These are phyloP conservation scores for Sporothrix luriei DNA, from an alignment of 2,329 filamentous ascomycete genomes.

Conservation along the genomic window DNA sequence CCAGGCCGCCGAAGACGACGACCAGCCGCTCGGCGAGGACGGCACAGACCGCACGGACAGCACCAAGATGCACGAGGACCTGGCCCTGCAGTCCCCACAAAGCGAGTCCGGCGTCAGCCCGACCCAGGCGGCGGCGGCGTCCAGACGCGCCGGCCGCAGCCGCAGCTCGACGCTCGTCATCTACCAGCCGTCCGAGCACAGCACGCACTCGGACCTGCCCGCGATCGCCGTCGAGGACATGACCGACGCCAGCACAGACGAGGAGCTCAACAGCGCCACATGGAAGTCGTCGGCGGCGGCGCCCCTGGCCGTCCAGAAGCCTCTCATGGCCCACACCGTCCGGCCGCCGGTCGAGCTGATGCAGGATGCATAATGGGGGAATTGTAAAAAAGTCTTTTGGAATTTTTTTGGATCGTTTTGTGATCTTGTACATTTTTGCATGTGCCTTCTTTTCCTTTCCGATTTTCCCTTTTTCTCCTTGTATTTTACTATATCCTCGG, in stretches of 20 bases:
- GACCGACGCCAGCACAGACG: slow-evolving; percentile 60
- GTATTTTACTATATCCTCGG: slow-evolving; percentile 20
- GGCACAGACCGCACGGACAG: too few species aligned
- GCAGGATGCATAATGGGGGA: slow-evolving; percentile 45
- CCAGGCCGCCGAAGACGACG: slow-evolving; percentile 36
- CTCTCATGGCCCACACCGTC: slow-evolving; percentile 62
- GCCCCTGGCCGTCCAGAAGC: slow-evolving; percentile 38
- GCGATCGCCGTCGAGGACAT: slow-evolving; percentile 69
- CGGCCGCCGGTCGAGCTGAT: slow-evolving; percentile 69
- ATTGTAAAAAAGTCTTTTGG: background rate
- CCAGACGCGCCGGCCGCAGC: slow-evolving; percentile 50
- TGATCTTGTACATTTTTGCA: slow-evolving; percentile 18
- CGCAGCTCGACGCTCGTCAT: slow-evolving; percentile 65
- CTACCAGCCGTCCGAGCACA: slow-evolving; percentile 63
- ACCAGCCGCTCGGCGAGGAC: slow-evolving; percentile 37
- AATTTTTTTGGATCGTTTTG: background rate
- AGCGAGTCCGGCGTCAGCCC: slow-evolving; percentile 42
- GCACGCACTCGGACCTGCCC: slow-evolving; percentile 59
- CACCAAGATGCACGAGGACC: slow-evolving; percentile 33
- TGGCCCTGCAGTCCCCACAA: slow-evolving; percentile 43
- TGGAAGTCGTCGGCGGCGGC: slow-evolving; percentile 15
- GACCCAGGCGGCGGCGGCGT: background rate
- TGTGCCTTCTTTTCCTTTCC: slow-evolving; percentile 1
- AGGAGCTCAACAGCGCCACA: slow-evolving; percentile 41
- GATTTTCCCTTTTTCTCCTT: background rate